phyloP scores from a whole-genome alignment of 1,284 basidiomycete genomes.

The Vanrija sp. region DNA sequence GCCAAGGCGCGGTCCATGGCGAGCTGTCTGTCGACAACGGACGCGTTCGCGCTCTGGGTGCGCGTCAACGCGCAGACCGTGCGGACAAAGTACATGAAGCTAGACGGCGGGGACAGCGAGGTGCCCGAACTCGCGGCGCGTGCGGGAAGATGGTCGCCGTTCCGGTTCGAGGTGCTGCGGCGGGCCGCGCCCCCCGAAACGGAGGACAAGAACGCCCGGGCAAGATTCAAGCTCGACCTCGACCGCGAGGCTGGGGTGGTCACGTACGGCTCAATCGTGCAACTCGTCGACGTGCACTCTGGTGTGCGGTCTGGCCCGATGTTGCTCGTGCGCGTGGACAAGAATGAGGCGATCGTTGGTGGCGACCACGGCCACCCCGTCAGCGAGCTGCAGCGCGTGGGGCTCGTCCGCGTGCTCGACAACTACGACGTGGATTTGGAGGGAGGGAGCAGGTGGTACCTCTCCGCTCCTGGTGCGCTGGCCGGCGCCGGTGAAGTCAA shows the following conservation, averaged over 20 bases:
- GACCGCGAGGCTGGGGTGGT: constrained; percentile 52
- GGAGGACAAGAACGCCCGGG: constrained; percentile 5
- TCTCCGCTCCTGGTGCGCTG: constrained; percentile 40
- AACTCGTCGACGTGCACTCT: constrained; percentile 75
- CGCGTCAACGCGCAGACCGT: constrained; percentile 96
- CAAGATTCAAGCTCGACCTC: constrained; percentile 12
- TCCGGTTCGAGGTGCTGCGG: constrained; percentile 33
- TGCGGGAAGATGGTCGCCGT: constrained; percentile 43
- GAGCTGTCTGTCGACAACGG: constrained; percentile 81
- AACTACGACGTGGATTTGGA: constrained; percentile 16
- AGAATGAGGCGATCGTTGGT: constrained; percentile 67
- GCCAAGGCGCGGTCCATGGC: constrained; percentile 91
- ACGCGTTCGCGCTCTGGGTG: constrained; percentile 91
- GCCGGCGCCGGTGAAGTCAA: constrained; percentile 35
- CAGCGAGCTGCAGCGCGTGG: constrained; percentile 94
- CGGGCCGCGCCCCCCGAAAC: constrained; percentile 16
- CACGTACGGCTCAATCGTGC: constrained; percentile 85
- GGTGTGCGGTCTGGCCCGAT: constrained; percentile 82
- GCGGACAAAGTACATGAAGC: constrained; percentile 91
- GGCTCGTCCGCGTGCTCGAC: constrained; percentile 65
- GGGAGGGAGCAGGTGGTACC: constrained; percentile 29
- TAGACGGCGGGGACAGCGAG: constrained; percentile 46
- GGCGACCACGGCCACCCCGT: constrained; percentile 62
- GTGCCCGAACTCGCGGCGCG: constrained; percentile 22
- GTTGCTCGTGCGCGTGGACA: constrained; percentile 87